These are phyloP conservation scores for Fusarium sp. DNA, from an alignment of 2,329 filamentous ascomycete species.

Conservation along the genomic window DNA sequence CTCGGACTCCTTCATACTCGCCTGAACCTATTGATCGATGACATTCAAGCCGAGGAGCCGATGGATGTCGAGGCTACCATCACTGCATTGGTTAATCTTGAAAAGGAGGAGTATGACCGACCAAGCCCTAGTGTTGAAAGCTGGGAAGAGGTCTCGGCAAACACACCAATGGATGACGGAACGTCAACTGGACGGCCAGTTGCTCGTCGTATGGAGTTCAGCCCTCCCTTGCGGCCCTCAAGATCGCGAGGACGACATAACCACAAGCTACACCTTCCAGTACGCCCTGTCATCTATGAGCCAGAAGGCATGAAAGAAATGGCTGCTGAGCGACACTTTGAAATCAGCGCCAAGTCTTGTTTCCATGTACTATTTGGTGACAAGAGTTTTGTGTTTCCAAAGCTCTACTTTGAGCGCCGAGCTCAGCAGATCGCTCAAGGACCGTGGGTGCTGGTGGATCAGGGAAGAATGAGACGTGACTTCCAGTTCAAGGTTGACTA, in stretches of 20 bases:
- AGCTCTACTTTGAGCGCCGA: constrained; percentile 85
- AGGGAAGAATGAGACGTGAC: constrained; percentile 77
- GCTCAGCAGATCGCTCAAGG: constrained; percentile 85
- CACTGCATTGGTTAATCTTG: constrained; percentile 78
- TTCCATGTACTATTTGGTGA: constrained; percentile 98
- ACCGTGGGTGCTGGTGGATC: constrained; percentile 80
- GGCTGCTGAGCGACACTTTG: constrained; percentile 83
- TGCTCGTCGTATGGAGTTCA: constrained; percentile 50
- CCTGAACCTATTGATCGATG: constrained; percentile 85
- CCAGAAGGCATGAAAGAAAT: constrained; percentile 83
- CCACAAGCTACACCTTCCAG: constrained; percentile 83
- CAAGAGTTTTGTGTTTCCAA: constrained; percentile 92
- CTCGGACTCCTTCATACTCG: constrained; percentile 83
- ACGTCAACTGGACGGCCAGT: constrained; percentile 55
- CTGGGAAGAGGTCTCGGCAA: constrained; percentile 83
- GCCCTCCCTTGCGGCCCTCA: constrained; percentile 51
- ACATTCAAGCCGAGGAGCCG: constrained; percentile 77
- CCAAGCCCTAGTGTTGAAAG: constrained; percentile 82
- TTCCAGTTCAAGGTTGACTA: constrained; percentile 83
- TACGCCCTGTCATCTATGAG: constrained; percentile 83
- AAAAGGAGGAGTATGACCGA: constrained; percentile 68
- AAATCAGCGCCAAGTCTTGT: constrained; percentile 91
- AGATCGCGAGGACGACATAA: constrained; percentile 54
- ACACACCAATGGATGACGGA: constrained; percentile 68
- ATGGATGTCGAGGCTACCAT: constrained; percentile 77